Percentiles rank a stretch among this genome's conserved stretches.
These are phyloP conservation scores for Aaosphaeria pasadenensis DNA, from an alignment of 2,329 filamentous ascomycete genomes.

Conservation along the genomic window DNA sequence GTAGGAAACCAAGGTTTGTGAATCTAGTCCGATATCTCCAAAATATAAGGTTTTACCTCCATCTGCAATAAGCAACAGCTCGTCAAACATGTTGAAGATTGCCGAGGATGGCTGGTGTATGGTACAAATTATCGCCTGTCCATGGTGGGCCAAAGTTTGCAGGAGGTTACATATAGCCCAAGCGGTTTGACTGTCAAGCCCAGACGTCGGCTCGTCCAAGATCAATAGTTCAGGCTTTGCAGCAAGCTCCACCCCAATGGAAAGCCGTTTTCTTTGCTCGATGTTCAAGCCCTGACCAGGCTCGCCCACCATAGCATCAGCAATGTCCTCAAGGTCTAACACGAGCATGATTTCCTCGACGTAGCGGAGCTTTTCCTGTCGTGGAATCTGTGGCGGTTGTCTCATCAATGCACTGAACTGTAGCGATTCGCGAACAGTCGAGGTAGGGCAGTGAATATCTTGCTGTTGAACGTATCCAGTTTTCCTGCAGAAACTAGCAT, in stretches of 20 bases:
- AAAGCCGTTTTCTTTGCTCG: constrained; percentile 62
- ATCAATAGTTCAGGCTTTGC: constrained; percentile 30
- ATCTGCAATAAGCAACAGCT: constrained; percentile 69
- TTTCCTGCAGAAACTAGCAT: constrained; percentile 10
- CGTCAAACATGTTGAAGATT: constrained; percentile 83
- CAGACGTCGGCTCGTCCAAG: constrained; percentile 68
- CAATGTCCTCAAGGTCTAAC: constrained; percentile 83
- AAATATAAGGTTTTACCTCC: constrained; percentile 76
- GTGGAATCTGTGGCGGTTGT: constrained; percentile 63
- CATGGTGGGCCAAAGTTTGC: constrained; percentile 78
- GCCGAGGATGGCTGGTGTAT: constrained; percentile 92
- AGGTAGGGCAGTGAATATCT: constrained; percentile 57
- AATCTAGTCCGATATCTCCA: constrained; percentile 69
- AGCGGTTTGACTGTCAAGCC: constrained; percentile 85
- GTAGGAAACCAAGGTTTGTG: constrained; percentile 63
- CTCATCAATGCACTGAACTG: constrained; percentile 77
- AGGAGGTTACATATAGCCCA: constrained; percentile 85
- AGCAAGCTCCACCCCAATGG: constrained; percentile 52
- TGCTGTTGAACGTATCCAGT: constrained; percentile 42
- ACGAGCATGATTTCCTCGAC: constrained; percentile 85
- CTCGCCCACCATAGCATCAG: constrained; percentile 81
- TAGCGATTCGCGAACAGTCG: constrained; percentile 67
- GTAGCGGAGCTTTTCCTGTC: constrained; percentile 74
- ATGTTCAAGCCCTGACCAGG: constrained; percentile 70
- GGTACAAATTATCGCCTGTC: constrained; percentile 79